Conservation (phyloP, 306 rosid genomes). For the Hippophae tibetana region DNA sequence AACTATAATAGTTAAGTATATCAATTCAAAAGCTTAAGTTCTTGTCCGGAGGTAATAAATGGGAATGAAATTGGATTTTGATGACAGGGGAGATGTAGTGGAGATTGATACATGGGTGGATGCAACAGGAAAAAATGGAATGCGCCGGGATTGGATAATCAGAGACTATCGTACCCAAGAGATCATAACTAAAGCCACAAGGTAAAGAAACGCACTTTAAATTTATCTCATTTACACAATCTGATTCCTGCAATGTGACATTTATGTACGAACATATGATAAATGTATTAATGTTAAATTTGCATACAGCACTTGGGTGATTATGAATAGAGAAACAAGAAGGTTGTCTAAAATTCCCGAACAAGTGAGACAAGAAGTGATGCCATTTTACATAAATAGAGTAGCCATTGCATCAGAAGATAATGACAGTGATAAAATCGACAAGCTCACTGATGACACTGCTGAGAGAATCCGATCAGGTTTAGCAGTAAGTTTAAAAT, state of each 20-base stretch:
- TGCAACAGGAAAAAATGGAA: conserved; percentile 84
- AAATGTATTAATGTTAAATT: background rate
- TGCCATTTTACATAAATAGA: conserved; percentile 62
- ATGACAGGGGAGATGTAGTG: conserved; percentile 77
- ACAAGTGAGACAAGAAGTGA: conserved; percentile 61
- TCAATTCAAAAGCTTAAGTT: no score
- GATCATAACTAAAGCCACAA: conserved; percentile 74
- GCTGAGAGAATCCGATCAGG: conserved; percentile 63
- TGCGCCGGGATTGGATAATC: conserved; percentile 93
- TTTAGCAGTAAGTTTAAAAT: conserved; percentile 50
- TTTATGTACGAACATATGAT: background rate
- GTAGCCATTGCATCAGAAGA: conserved; percentile 40
- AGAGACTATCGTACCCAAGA: conserved; percentile 60
- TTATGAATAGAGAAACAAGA: conserved; percentile 90
- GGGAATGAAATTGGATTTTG: no score
- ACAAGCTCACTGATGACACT: conserved; percentile 62
- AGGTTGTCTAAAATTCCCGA: conserved; percentile 67
- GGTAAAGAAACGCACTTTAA: conserved; percentile 22
- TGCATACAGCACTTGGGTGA: conserved; percentile 77
- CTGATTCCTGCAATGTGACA: background rate
- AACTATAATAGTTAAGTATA: no score
- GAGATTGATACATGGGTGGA: conserved; percentile 96
- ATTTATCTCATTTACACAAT: background rate
- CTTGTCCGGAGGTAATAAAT: background rate
- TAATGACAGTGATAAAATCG: conserved; percentile 50